These are phyloP conservation scores for Abrus pulchellus DNA, from an alignment of 306 rosid genomes.

Conservation along the genomic window DNA sequence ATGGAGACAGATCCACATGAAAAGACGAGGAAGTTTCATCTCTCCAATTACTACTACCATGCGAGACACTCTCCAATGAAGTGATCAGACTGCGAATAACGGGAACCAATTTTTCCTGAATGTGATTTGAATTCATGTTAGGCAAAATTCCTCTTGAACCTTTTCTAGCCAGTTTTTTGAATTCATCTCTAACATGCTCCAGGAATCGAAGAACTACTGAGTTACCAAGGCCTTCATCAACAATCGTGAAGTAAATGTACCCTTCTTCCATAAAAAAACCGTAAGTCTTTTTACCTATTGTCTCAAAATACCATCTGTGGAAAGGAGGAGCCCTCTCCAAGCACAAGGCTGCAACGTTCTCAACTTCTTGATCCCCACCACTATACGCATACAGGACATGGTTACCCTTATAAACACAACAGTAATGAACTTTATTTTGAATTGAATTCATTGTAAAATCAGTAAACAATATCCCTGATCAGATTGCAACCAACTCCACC, in stretches of 20 bases:
- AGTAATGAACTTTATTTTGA: conserved; percentile 72
- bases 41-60: conserved; percentile 63
- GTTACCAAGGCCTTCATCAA: conserved; percentile 69
- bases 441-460: conserved; percentile 59
- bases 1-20: conserved; percentile 66
- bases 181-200: conserved; percentile 85
- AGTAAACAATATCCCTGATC: conserved; percentile 36
- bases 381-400: conserved; percentile 68
- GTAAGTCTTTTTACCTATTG: conserved; percentile 67
- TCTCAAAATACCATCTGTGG: conserved; percentile 87
- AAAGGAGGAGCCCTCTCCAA: conserved; percentile 77
- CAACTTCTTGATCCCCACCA: conserved; percentile 66
- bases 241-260: conserved; percentile 72
- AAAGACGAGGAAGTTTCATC: conserved; percentile 53
- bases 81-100: conserved; percentile 66
- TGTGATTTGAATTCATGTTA: conserved; percentile 58
- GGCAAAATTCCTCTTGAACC: conserved; percentile 74
- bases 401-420: conserved; percentile 75
- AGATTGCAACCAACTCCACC: conserved; percentile 41
- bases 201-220: conserved; percentile 71
- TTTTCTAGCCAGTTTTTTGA: conserved; percentile 64
- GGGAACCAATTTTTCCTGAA: conserved; percentile 81
- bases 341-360: conserved; percentile 67
- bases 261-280: conserved; percentile 85
- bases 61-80: conserved; percentile 79